Evolutionary conservation across 257 asterid species (phyloP), one percentile per base, ranked within the genome.

Genomic region (Ocimum tenuiflorum): DNA sequence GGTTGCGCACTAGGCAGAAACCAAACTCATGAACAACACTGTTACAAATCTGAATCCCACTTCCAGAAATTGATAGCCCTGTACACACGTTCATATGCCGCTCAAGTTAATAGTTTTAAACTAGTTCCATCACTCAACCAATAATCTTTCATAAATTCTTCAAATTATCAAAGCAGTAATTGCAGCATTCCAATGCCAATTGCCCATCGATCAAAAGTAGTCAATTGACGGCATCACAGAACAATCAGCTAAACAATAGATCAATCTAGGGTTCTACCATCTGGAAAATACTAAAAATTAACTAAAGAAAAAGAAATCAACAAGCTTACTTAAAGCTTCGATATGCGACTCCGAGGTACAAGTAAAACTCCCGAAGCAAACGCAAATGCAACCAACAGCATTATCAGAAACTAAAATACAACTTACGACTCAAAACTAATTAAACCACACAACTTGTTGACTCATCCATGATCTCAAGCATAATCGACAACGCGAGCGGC

Each of bases 21-120:
- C 88, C 86, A 73, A 69, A 57, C 61, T 38, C 20, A 75, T 72
- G 83, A 86, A 83, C 76, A 84, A 77, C 76, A 69, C 76, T 55
- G 60, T 51, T 38, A 53, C 71, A 47, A 68, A 70, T 72, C 73
- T 3, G 58, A 75, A 66, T 61, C 29, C 36, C 67, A 65, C 67
- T 22, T 67, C 73, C 75, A 54, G 63, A 65, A 62, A 46, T 58
- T 49, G 74, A n/a, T 60, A 79, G 76, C 58, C 88, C 94, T 79
- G 62, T 45, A 27, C 66, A 65, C 20, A 69, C 51, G 66, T 53
- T 65, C 45, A 13, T 22, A 20, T 66, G 18, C 12, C 49, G 51
- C 19, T 20, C 47, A 46, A 66, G 41, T 64, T 35, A 63, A 60
- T 8, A 43, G 52, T 31, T 19, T 19, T 45, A 41, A 57, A 63